Conservation (phyloP, 441 rosid species). For the Euphorbia schlechtendalii region DNA sequence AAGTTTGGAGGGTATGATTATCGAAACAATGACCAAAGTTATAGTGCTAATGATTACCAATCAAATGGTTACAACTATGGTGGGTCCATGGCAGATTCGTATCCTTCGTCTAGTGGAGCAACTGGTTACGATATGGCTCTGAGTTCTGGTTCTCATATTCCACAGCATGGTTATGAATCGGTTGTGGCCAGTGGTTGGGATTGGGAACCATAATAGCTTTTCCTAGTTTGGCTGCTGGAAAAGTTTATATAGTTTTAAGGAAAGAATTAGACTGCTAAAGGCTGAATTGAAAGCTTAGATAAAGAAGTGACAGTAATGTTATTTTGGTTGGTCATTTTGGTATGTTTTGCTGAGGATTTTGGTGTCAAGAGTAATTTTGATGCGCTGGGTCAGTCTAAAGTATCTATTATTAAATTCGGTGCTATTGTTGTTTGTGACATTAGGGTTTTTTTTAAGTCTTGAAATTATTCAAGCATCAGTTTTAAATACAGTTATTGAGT, state of each 20-base stretch:
- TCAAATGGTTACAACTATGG: neutral
- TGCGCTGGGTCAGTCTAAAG: no score
- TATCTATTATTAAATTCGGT: no score
- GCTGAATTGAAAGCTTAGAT: conserved; percentile 7
- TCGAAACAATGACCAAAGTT: conserved; percentile 23
- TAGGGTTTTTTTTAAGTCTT: no score
- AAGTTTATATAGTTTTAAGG: no score
- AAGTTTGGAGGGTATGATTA: conserved; percentile 45
- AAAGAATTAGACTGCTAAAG: neutral
- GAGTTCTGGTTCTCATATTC: conserved; percentile 1
- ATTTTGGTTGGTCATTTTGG: neutral
- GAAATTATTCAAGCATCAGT: no score
- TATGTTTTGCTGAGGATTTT: neutral
- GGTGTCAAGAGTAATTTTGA: no score
- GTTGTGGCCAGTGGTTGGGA: conserved; percentile 34
- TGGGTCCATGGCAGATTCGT: neutral
- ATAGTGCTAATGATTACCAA: neutral
- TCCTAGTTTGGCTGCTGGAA: conserved; percentile 3
- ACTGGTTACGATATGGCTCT: conserved; percentile 3
- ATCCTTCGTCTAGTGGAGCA: conserved; percentile 11
- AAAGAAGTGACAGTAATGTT: neutral
- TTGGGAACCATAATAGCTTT: conserved; percentile 15
- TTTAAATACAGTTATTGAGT: no score
- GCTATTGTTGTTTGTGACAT: no score
- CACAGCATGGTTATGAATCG: conserved; percentile 9